A percentile compares a stretch with the other conserved stretches of the same genome.
These are phyloP conservation scores for Orbilia brochopaga DNA, from an alignment of 2,329 filamentous ascomycete species.

Conservation along the genomic window DNA sequence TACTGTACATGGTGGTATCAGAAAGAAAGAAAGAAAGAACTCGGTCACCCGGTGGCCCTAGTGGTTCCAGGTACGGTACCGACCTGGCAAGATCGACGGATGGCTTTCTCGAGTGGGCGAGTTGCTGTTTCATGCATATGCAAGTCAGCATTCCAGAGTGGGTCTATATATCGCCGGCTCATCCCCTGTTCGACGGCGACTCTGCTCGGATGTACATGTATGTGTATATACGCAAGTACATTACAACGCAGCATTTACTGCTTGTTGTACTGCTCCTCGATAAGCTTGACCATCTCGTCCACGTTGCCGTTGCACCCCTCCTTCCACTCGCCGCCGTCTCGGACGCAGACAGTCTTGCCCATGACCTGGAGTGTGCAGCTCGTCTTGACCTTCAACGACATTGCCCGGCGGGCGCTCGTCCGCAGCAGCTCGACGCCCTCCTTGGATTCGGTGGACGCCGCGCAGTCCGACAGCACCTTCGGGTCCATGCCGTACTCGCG, in stretches of 20 bases:
- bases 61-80: no score
- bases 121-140: background rate
- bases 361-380: constrained; percentile 82
- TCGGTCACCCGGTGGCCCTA: no score
- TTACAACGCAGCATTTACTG: constrained; percentile 13
- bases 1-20: no score
- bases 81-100: no score
- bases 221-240: background rate
- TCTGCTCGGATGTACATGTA: background rate
- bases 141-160: background rate
- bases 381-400: constrained; percentile 68
- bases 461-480: constrained; percentile 78
- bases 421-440: constrained; percentile 71
- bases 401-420: constrained; percentile 66
- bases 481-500: constrained; percentile 90
- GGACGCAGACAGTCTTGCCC: constrained; percentile 80
- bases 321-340: constrained; percentile 78
- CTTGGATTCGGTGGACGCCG: constrained; percentile 75
- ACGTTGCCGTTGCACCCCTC: constrained; percentile 22
- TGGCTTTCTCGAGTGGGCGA: no score
- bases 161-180: background rate
- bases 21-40: no score
- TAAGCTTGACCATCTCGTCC: constrained; percentile 31
- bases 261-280: constrained; percentile 28
- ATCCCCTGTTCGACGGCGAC: constrained; percentile 4